Conservation (phyloP, 73 alveolate species). For the Paramecium caudatum region DNA sequence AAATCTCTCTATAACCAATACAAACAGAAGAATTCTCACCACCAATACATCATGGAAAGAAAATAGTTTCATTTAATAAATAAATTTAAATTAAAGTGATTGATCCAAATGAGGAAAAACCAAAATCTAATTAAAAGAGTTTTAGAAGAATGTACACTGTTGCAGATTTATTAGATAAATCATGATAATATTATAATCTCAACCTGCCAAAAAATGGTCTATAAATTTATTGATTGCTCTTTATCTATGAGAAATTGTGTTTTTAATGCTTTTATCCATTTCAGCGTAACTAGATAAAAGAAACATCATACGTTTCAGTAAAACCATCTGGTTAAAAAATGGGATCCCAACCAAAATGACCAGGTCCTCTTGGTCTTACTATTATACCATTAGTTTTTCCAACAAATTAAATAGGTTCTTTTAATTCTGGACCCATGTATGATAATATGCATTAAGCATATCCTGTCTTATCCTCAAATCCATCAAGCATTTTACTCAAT, state of each 20-base stretch:
- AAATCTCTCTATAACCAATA: slow-evolving; percentile 1
- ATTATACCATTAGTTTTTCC: slow-evolving; percentile 94
- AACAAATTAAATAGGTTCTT: slow-evolving; percentile 91
- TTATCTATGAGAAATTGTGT: slow-evolving; percentile 90
- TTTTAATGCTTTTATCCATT: slow-evolving; percentile 89
- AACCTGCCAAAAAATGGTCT: slow-evolving; percentile 55
- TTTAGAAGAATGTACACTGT: slow-evolving; percentile 10
- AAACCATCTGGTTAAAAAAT: slow-evolving; percentile 91
- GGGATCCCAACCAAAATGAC: slow-evolving; percentile 97
- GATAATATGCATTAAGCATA: slow-evolving; percentile 95
- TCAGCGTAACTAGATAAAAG: slow-evolving; percentile 81
- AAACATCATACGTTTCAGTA: slow-evolving; percentile 80
- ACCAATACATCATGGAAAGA: background rate
- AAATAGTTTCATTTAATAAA: slow-evolving; percentile 5
- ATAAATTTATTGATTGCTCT: slow-evolving; percentile 83
- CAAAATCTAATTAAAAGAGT: background rate
- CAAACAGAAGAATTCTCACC: background rate
- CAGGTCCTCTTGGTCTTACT: slow-evolving; percentile 94
- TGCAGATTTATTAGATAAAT: background rate
- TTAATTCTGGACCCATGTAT: slow-evolving; percentile 75
- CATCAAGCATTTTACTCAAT: slow-evolving; percentile 87
- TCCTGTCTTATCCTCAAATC: slow-evolving; percentile 95
- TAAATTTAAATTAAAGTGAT: background rate
- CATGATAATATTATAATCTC: background rate
- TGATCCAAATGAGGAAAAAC: slow-evolving; percentile 32